Evolutionary conservation across 1,139 yeast species (phyloP).

Genomic region (Yamadazyma songkhlaensis): DNA sequence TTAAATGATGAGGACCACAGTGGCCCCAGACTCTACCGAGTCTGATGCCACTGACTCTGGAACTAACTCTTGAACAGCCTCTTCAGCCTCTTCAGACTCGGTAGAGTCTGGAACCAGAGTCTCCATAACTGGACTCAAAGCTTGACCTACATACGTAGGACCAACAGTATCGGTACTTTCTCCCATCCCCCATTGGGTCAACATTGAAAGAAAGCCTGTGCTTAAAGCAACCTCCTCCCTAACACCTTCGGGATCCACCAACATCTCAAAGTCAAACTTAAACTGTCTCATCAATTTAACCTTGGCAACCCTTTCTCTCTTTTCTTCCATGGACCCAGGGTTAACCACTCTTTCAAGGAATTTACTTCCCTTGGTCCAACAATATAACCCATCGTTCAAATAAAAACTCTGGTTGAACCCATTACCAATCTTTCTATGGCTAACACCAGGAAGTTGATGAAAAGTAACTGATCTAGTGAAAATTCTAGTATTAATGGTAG

Average conservation of each 20-base stretch:
- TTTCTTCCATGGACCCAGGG: constrained; percentile 56
- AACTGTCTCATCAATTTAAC: constrained; percentile 58
- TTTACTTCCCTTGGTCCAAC: constrained; percentile 53
- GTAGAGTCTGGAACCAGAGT: no score
- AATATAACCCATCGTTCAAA: constrained; percentile 52
- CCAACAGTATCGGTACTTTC: constrained; percentile 52
- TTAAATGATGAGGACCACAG: no score
- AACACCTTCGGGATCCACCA: constrained; percentile 45
- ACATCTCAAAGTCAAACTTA: constrained; percentile 57
- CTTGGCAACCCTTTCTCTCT: constrained; percentile 49
- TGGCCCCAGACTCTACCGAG: no score
- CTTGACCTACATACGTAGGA: constrained; percentile 46
- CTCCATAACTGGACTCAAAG: no score
- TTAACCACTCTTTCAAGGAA: constrained; percentile 50
- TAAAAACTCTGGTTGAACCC: constrained; percentile 35
- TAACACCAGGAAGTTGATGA: constrained; percentile 44
- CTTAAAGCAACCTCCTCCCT: constrained; percentile 52
- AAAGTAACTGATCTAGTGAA: constrained; percentile 46
- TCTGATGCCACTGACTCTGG: no score
- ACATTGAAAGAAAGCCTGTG: constrained; percentile 58
- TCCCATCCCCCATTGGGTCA: constrained; percentile 63
- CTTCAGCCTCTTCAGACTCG: no score
- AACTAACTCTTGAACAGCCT: no score
- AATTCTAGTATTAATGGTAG: constrained; percentile 51
- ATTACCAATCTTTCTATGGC: constrained; percentile 36